Conservation (phyloP, 257 asterid species). For the Gentiana straminea region DNA sequence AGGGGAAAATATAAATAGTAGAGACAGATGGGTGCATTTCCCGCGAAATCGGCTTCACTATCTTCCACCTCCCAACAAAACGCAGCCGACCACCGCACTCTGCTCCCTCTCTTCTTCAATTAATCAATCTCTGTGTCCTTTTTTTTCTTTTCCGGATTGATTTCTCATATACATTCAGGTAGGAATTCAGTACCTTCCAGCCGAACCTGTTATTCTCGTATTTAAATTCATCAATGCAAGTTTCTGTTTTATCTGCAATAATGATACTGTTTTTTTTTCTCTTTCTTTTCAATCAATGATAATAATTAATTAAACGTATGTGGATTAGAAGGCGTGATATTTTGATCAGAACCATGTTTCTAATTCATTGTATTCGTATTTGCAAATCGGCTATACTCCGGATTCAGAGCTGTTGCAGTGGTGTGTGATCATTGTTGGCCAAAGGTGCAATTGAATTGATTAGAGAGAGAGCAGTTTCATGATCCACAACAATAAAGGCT, state of each 20-base stretch:
- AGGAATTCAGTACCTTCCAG: neutral
- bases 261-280: no score
- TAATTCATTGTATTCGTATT: neutral
- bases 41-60: neutral
- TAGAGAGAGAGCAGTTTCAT: no score
- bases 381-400: no score
- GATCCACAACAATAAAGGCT: neutral
- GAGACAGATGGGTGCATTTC: neutral
- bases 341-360: no score
- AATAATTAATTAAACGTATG: no score
- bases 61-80: neutral
- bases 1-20: neutral
- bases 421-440: neutral
- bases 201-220: neutral
- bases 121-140: neutral
- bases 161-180: constrained; percentile 2
- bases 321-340: no score
- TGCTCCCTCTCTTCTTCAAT: neutral
- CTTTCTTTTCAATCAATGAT: neutral
- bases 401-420: neutral
- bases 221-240: no score
- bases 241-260: neutral
- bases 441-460: neutral
- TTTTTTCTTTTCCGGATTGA: neutral
- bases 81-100: neutral